These are phyloP conservation scores for Anthracocystis walkeri DNA, from an alignment of 1,284 basidiomycete species.

Conservation along the genomic window DNA sequence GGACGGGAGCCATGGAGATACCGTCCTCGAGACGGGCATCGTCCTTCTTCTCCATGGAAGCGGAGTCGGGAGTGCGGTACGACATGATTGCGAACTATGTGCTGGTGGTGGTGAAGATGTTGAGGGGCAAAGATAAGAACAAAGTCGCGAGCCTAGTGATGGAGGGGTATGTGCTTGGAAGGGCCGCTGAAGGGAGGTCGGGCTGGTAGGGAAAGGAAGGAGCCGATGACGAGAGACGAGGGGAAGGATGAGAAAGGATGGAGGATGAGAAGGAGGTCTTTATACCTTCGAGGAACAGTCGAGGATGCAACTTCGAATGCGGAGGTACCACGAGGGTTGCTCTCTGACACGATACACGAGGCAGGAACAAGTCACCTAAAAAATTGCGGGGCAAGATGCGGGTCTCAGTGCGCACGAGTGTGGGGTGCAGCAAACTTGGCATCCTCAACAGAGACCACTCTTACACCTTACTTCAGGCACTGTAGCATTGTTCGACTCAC, in stretches of 20 bases:
- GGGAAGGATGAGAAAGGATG: background rate
- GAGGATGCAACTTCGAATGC: background rate
- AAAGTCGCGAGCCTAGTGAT: background rate
- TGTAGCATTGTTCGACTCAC: no score
- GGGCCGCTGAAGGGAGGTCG: background rate
- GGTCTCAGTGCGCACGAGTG: slow-evolving; percentile 3
- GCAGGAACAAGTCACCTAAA: background rate
- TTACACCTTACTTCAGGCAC: no score
- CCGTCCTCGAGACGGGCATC: slow-evolving; percentile 46
- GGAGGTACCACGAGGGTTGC: slow-evolving; percentile 16
- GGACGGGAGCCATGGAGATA: slow-evolving; percentile 38
- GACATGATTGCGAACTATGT: slow-evolving; percentile 24
- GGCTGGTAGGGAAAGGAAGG: background rate
- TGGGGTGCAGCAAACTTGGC: slow-evolving; percentile 18
- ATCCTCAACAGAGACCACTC: no score
- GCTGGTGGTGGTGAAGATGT: background rate
- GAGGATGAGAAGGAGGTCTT: slow-evolving; percentile 8
- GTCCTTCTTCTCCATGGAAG: slow-evolving; percentile 54
- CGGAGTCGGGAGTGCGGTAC: slow-evolving; percentile 38
- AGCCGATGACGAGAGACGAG: slow-evolving; percentile 8
- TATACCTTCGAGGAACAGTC: slow-evolving; percentile 16
- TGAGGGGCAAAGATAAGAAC: background rate
- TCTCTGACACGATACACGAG: background rate
- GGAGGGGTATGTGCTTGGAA: background rate
- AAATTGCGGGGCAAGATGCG: slow-evolving; percentile 13